A percentile compares a stretch with the other conserved stretches of the same genome.
Conservation (phyloP, 23 red algal genomes). For the Agarophyton chilense region DNA sequence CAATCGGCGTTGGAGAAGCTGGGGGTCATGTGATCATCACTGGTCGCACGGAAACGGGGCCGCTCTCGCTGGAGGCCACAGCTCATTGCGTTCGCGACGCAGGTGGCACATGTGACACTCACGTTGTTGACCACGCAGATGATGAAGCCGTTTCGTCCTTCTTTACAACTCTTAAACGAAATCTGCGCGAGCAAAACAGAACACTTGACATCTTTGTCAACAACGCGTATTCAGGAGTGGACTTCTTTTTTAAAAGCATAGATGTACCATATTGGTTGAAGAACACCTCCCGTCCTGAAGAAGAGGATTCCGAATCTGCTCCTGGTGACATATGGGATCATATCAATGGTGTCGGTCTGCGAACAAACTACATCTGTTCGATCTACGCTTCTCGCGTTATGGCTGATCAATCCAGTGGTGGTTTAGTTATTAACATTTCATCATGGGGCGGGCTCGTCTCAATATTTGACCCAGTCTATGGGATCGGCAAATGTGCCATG, state of each 20-base stretch:
- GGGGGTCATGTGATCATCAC: slow-evolving; percentile 74
- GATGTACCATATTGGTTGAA: slow-evolving; percentile 62
- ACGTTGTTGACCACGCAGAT: slow-evolving; percentile 55
- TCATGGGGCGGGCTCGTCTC: slow-evolving; percentile 49
- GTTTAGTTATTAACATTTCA: slow-evolving; percentile 68
- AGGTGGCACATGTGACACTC: slow-evolving; percentile 58
- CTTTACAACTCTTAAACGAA: neutral
- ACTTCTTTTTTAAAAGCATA: neutral
- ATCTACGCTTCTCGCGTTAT: slow-evolving; percentile 46
- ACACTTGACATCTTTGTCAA: slow-evolving; percentile 77
- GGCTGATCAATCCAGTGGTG: slow-evolving; percentile 5
- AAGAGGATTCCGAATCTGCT: slow-evolving; percentile 9
- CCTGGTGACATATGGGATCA: slow-evolving; percentile 69
- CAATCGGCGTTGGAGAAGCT: slow-evolving; percentile 67
- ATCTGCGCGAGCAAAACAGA: neutral
- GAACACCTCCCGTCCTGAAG: neutral
- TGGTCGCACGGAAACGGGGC: slow-evolving; percentile 24
- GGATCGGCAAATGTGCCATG: slow-evolving; percentile 46
- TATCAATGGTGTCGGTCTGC: slow-evolving; percentile 57
- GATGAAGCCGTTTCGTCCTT: slow-evolving; percentile 49
- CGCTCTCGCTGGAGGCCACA: slow-evolving; percentile 20
- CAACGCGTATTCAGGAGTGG: slow-evolving; percentile 68
- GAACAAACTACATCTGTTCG: slow-evolving; percentile 55
- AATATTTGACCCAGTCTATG: slow-evolving; percentile 70
- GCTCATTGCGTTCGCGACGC: slow-evolving; percentile 34